Base-by-base conservation (phyloP, 768 basidiomycete genomes). In the Termitomyces sp. region DNA sequence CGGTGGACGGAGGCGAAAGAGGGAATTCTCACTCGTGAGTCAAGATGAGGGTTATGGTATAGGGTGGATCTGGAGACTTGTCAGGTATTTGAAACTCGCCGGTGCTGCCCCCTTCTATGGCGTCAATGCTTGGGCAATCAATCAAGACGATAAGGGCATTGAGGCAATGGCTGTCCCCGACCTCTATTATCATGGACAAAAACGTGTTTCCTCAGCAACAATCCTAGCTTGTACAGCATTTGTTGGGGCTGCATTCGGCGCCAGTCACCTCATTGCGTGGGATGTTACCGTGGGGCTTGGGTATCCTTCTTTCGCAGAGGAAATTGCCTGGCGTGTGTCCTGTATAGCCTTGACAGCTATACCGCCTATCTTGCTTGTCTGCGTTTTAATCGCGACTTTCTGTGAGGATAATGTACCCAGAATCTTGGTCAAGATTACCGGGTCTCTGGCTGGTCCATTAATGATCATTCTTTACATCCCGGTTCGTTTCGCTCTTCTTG, bases 281-380 rank as follows among this genome's bases (percentile, higher is more conserved):
- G 61, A 62, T 14, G 64, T 66, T 64, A 8, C 30, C 3, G 7
- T n/a, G n/a, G n/a, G 36, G 13, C 63, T 68, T 42, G 27, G 33
- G 7, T 68, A 68, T 46, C 65, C 60, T 14, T 59, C 69, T 4
- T 33, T 4, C 8, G 33, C 49, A 2, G 64, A 70, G 51, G 39
- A 43, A 36, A 48, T 60, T 14, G 32, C 69, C 26, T 72, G 71
- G 71, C 62, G 64, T 7, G 52, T 51, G 8, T 62, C 53, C n/a
- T 57, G 63, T 14, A 14, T 68, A 12, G 32, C 57, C 40, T 55
- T 64, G 26, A 53, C 61, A 16, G 27, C 45, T 8, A 20, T 57
- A 30, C 67, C 65, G 33, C 34, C 45, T 26, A 33, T 37, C 27
- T 53, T 51, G 18, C n/a, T 53, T 16, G 30, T 16, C 12, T 34